Conservation (phyloP, 2,329 filamentous ascomycete species). For the Botryotinia convoluta region DNA sequence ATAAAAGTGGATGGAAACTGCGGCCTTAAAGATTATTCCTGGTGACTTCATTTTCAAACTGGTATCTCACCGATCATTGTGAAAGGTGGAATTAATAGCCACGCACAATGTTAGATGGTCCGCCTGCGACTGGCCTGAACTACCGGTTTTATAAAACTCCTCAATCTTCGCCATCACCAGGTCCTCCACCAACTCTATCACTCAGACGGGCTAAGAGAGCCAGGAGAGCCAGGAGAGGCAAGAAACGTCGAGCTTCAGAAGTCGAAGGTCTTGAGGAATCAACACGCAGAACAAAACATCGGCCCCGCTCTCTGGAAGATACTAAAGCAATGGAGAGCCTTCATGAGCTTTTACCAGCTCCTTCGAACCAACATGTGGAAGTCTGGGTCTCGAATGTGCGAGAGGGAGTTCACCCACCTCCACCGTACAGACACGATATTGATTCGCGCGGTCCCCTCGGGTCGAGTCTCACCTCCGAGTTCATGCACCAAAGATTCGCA, state of each 20-base stretch:
- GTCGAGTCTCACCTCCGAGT: background rate
- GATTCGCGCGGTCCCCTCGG: background rate
- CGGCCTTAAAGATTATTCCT: background rate
- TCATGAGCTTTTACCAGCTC: background rate
- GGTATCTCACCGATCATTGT: background rate
- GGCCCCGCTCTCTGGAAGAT: background rate
- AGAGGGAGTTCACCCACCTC: background rate
- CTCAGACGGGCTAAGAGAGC: background rate
- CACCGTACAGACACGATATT: background rate
- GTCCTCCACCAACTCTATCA: background rate
- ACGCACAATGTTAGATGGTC: background rate
- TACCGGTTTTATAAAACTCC: background rate
- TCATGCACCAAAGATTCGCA: background rate
- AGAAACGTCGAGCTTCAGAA: slow-evolving; percentile 9
- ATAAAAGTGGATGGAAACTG: background rate
- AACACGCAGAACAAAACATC: background rate
- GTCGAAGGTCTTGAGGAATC: background rate
- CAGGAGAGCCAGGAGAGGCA: background rate
- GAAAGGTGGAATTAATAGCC: too few species aligned
- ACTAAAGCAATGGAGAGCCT: background rate
- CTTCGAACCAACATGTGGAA: background rate
- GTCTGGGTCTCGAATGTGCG: background rate
- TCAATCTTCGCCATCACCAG: background rate
- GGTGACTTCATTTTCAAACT: background rate
- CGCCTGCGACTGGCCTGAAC: background rate